phyloP scores from a whole-genome alignment of 73 alveolate species.

The Stentor roeselii region DNA sequence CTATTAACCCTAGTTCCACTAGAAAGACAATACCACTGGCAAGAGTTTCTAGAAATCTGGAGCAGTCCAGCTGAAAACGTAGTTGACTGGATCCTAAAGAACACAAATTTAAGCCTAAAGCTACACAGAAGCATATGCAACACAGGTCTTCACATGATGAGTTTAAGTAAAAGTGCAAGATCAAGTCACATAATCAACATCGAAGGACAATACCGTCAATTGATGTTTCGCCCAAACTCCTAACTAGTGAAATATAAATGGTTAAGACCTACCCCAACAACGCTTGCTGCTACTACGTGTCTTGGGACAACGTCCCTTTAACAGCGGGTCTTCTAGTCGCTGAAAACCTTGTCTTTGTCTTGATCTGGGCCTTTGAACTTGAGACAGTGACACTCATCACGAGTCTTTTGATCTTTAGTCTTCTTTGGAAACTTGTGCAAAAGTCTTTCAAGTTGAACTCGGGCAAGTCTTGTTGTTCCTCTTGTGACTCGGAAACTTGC shows the following conservation, averaged over 20 bases:
- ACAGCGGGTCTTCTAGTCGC: not conserved
- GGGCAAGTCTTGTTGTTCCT: not conserved
- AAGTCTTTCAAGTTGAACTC: not conserved
- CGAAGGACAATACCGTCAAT: not conserved
- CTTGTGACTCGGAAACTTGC: not conserved
- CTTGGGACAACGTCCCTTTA: not conserved
- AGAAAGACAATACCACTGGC: not conserved
- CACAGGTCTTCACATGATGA: not conserved
- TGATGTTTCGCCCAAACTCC: too few relatives aligned
- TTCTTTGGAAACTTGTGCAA: not conserved
- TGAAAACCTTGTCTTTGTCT: not conserved
- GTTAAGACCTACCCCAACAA: not conserved
- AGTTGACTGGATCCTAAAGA: not conserved
- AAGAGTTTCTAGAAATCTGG: constrained; percentile 3
- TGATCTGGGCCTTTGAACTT: not conserved
- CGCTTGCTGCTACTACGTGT: not conserved
- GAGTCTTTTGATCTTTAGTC: not conserved
- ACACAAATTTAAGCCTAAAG: not conserved
- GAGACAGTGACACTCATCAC: not conserved
- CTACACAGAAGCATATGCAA: not conserved
- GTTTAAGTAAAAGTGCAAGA: not conserved
- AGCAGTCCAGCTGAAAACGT: not conserved
- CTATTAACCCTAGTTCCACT: not conserved
- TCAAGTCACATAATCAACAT: not conserved
- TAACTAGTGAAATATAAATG: not conserved